Base-by-base conservation (phyloP, 495 filamentous ascomycete species). In the Penicillium steckii region DNA sequence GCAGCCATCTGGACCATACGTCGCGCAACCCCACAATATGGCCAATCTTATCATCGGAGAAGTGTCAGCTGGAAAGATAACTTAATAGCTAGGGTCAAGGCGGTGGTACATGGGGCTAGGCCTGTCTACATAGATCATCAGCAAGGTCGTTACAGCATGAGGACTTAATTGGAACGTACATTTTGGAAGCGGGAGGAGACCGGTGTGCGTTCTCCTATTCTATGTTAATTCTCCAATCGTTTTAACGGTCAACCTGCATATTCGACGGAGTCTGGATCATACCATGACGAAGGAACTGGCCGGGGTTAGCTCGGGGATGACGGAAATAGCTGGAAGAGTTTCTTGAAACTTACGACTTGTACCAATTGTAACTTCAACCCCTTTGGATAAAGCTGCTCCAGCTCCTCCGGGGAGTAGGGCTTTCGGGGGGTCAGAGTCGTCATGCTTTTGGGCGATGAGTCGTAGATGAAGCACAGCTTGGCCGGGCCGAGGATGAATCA, bases 171-270 rank as follows among this genome's bases (percentile, higher is more conserved):
- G 46, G 25, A 25, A 42, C 80, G 64, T 73, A 83, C 82, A 76
- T 95, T 95, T 65, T 89, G 83, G 68, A 98, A 96, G 7, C 95
- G 85, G 13, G 89, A 78, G 15, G 82, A 86, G 13, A 97, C 89
- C 25, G 93, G 94, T 19, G 84, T 90, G 24, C 92, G 83, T 72
- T 97, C 92, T 61, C 85, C 85, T 84, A 50, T 13, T 6, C 19
- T 24, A 22, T 24, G 41, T 68, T 43, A 59, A 52, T 44, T 22
- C n/a, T 41, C 22, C 8, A n/a, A 32, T n/a, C 50, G 32, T 30
- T 29, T 24, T 3, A 21, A 41, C 38, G 38, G 38, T 41, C 46
- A 22, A 18, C 37, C 32, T 24, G 25, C 35, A 55, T 30, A 38
- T 38, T 40, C 13, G 24, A 35, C 41, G 32, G 43, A 40, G 35